These are phyloP conservation scores for Punica granatum DNA, from an alignment of 345 rosid genomes.

Conservation along the genomic window DNA sequence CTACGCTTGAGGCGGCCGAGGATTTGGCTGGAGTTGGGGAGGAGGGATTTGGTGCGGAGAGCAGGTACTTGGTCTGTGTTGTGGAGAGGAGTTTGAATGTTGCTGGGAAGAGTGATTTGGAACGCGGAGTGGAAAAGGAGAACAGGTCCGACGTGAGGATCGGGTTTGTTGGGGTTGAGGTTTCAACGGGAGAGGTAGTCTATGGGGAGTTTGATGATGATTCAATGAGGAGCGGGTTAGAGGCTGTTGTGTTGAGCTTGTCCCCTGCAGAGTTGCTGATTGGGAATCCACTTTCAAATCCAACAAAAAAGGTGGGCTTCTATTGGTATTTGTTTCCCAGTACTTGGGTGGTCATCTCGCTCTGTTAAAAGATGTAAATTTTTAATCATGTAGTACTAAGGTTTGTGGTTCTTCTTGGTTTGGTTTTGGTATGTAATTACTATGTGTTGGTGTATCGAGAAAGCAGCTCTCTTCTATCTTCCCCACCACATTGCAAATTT, in stretches of 20 bases:
- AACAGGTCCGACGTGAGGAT: constrained; percentile 42
- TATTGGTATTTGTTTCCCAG: background rate
- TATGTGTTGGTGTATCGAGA: background rate
- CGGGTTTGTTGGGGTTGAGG: constrained; percentile 79
- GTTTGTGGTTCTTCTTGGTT: background rate
- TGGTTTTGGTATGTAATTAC: background rate
- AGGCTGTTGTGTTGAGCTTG: constrained; percentile 74
- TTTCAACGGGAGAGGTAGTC: constrained; percentile 87
- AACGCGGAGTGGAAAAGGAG: constrained; percentile 19
- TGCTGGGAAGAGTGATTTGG: constrained; percentile 10
- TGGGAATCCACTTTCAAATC: constrained; percentile 59
- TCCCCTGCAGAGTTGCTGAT: constrained; percentile 82
- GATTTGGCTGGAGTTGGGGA: constrained; percentile 62
- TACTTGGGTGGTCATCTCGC: background rate
- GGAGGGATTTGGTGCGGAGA: constrained; percentile 59
- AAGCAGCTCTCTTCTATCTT: background rate
- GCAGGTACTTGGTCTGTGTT: constrained; percentile 71
- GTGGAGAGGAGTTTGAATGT: constrained; percentile 42
- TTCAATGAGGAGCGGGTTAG: constrained; percentile 70
- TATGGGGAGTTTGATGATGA: constrained; percentile 71
- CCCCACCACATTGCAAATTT: background rate
- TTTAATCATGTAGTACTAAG: background rate
- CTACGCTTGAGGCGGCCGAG: constrained; percentile 87
- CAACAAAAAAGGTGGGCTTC: constrained; percentile 68
- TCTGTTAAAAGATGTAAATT: background rate